phyloP scores from a whole-genome alignment of 805 yeast species.

The Crinitomyces ghanaensis region DNA sequence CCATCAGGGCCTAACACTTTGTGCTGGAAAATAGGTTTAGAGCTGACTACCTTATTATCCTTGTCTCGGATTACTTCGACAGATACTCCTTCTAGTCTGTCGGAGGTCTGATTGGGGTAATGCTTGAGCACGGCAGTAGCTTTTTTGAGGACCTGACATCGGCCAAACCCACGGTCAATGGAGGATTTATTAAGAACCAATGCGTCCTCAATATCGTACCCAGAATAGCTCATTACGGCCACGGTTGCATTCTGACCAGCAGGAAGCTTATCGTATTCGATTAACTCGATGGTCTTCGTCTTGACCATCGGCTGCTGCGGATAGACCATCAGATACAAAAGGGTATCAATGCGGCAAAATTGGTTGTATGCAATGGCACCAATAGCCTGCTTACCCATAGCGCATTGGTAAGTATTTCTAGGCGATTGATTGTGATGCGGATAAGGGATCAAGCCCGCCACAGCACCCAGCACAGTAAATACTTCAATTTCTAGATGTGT shows the following conservation, averaged over 20 bases:
- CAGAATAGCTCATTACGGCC: slow-evolving; percentile 98
- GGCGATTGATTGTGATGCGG: slow-evolving; percentile 92
- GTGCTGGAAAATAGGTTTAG: slow-evolving; percentile 75
- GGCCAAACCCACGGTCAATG: slow-evolving; percentile 91
- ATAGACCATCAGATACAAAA: slow-evolving; percentile 90
- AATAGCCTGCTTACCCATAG: slow-evolving; percentile 99
- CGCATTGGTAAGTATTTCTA: slow-evolving; percentile 86
- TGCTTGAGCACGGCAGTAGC: slow-evolving; percentile 82
- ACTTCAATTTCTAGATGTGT: slow-evolving; percentile 96
- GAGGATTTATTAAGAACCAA: slow-evolving; percentile 87
- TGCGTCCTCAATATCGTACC: slow-evolving; percentile 97
- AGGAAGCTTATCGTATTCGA: slow-evolving; percentile 90
- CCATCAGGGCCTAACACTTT: slow-evolving; percentile 88
- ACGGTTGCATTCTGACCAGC: slow-evolving; percentile 99
- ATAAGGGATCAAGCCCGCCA: slow-evolving; percentile 84
- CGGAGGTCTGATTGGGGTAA: slow-evolving; percentile 89
- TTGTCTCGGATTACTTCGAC: slow-evolving; percentile 34
- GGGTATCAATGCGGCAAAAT: slow-evolving; percentile 87
- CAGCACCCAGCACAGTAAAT: slow-evolving; percentile 84
- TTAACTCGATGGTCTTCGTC: slow-evolving; percentile 90
- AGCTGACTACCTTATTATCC: slow-evolving; percentile 41
- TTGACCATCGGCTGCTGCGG: slow-evolving; percentile 99
- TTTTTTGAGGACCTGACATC: slow-evolving; percentile 91
- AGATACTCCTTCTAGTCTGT: slow-evolving; percentile 83
- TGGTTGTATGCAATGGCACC: slow-evolving; percentile 98